Base-by-base conservation (phyloP, 495 filamentous ascomycete genomes). In the Staphylotrichum tortipilum region DNA sequence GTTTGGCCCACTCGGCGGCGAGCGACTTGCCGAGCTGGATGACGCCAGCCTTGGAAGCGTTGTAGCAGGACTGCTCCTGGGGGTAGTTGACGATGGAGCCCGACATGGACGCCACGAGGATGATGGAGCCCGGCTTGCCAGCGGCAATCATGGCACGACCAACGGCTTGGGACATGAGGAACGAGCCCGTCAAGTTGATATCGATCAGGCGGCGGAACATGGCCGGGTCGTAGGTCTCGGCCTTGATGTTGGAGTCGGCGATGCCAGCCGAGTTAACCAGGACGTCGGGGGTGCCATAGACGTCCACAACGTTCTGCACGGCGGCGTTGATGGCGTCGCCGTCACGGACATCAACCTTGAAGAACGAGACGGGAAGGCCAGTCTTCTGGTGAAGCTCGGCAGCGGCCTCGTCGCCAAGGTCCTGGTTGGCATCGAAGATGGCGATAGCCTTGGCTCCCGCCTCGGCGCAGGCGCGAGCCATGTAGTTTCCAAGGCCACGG, bases 191-290 rank as follows among this genome's bases (percentile, higher is more conserved):
- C 33, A 88, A 62, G 73, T 88, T 88, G 73, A 86, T 86, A 57
- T 85, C 82, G 56, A 89, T 81, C 11, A 88, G 72, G 53, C 77
- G 77, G 44, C 81, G 78, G 72, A 85, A 89, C 68, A 78, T 83
- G 48, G 83, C 84, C 3, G 70, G 65, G 62, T 76, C 72, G 59
- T 76, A 76, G 19, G 69, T 78, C 79, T 71, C 62, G 30, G 70
- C 71, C 53, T 69, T 65, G 65, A 77, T 74, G 64, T 74, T 76
- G 64, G 71, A 74, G 46, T 89, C 85, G 53, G 88, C 86, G 49
- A 94, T 88, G 56, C 89, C 88, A 26, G 88, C 89, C 46, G 85
- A 85, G 68, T 87, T 89, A 68, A 94, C 77, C 14, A 89, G 70
- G 19, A 90, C 83, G 48, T 89, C 79, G 15, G 88, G 71, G 5